Evolutionary conservation across 768 basidiomycete genomes (phyloP).

Genomic region (Macrocybe gigantea): DNA sequence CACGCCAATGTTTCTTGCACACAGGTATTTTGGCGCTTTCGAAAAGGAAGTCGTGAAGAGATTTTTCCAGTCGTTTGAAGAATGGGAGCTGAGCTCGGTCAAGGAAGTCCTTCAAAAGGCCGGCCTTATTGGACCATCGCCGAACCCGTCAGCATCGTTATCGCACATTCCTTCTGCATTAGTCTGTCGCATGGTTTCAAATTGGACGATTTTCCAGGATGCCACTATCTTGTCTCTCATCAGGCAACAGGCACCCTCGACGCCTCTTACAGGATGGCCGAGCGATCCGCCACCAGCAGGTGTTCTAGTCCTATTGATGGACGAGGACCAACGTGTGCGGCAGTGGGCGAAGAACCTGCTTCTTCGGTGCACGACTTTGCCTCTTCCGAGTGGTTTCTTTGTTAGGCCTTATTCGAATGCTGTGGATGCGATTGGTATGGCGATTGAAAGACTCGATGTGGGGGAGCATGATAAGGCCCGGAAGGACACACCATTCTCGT

Average conservation of each 20-base stretch:
- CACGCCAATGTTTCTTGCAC: conserved; percentile 9
- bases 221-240: conserved; percentile 38
- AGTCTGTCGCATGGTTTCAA: conserved; percentile 58
- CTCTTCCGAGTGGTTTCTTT: conserved; percentile 46
- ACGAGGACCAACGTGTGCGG: conserved; percentile 42
- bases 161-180: conserved; percentile 41
- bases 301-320: conserved; percentile 51
- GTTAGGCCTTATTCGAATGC: conserved; percentile 39
- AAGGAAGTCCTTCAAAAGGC: conserved; percentile 37
- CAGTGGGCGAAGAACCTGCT: conserved; percentile 54
- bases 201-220: conserved; percentile 52
- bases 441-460: conserved; percentile 6
- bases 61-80: conserved; percentile 61
- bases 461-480: background rate
- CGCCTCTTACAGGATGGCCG: conserved; percentile 45
- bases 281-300: conserved; percentile 53
- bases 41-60: conserved; percentile 35
- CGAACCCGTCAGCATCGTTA: conserved; percentile 21
- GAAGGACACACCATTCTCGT: conserved; percentile 11
- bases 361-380: conserved; percentile 27
- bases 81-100: conserved; percentile 58
- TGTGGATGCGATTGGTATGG: conserved; percentile 31
- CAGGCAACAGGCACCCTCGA: conserved; percentile 28
- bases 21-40: conserved; percentile 74
- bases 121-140: conserved; percentile 14